phyloP scores from a whole-genome alignment of 2,329 filamentous ascomycete species.

The Fusarium dimerum region DNA sequence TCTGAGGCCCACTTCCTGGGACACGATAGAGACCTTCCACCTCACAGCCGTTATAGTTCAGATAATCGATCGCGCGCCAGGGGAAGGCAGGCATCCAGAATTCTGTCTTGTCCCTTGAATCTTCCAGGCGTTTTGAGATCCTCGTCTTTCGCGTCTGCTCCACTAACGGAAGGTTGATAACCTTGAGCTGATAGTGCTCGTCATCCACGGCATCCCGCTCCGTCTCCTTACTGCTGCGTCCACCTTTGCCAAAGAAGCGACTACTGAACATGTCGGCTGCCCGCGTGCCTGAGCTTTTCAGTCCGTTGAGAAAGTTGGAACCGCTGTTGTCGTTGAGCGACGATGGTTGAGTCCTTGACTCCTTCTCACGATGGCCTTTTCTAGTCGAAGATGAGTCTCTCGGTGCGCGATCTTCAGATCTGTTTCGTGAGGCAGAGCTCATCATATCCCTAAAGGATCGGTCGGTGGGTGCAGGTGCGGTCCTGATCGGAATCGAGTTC shows the following conservation, averaged over 20 bases:
- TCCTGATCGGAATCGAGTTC: constrained; percentile 48
- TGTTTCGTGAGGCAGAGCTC: constrained; percentile 64
- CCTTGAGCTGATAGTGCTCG: constrained; percentile 80
- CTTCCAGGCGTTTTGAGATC: constrained; percentile 85
- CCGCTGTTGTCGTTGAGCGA: constrained; percentile 61
- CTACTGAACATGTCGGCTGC: constrained; percentile 77
- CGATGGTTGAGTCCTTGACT: constrained; percentile 52
- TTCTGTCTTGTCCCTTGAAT: constrained; percentile 91
- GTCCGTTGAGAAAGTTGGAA: constrained; percentile 28
- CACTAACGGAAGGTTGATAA: constrained; percentile 83
- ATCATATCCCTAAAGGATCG: constrained; percentile 69
- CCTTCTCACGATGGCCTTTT: constrained; percentile 48
- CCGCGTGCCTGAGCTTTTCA: constrained; percentile 28
- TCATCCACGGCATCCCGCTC: constrained; percentile 72
- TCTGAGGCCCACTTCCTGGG: constrained; percentile 84
- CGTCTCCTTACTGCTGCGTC: constrained; percentile 68
- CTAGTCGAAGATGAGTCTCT: constrained; percentile 46
- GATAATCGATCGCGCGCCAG: constrained; percentile 93
- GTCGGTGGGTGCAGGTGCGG: constrained; percentile 65
- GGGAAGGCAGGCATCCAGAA: constrained; percentile 98
- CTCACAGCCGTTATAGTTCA: constrained; percentile 93
- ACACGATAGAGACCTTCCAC: constrained; percentile 93
- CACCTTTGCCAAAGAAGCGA: constrained; percentile 78
- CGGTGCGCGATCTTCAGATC: constrained; percentile 68
- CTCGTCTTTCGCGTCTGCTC: constrained; percentile 89